These are phyloP conservation scores for Furcasterigmium furcatum DNA, from an alignment of 2,329 filamentous ascomycete species.

Conservation along the genomic window DNA sequence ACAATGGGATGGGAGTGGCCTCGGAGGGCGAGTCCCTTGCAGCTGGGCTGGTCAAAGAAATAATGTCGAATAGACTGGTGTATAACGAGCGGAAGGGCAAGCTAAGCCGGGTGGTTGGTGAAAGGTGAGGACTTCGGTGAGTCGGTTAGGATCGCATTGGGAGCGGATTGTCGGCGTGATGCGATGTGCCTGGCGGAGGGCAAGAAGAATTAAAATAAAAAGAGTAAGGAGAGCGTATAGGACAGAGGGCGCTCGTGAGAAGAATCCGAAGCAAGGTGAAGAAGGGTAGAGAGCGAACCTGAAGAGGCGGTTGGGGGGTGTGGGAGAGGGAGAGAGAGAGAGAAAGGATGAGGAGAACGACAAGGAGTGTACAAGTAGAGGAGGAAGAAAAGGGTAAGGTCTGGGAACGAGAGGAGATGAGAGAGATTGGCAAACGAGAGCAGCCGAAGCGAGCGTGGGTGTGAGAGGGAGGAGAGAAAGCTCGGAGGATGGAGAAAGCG, in stretches of 20 bases:
- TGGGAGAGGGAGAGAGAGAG: background rate
- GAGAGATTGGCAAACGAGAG: background rate
- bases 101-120: background rate
- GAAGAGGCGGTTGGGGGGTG: background rate
- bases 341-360: constrained; percentile 17
- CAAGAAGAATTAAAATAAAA: constrained; percentile 8
- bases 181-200: constrained; percentile 3
- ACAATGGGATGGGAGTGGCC: background rate
- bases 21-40: constrained; percentile 10
- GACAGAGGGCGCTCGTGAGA: constrained; percentile 11
- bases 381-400: constrained; percentile 17
- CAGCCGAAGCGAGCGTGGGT: constrained; percentile 18
- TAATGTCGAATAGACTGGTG: constrained; percentile 9
- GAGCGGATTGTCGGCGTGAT: background rate
- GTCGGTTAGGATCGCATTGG: background rate
- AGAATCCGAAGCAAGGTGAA: constrained; percentile 16
- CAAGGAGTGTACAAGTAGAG: constrained; percentile 15
- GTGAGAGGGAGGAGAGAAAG: constrained; percentile 24
- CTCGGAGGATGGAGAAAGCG: constrained; percentile 23
- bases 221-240: constrained; percentile 9
- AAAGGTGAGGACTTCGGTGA: background rate
- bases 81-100: background rate
- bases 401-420: constrained; percentile 2
- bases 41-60: constrained; percentile 13
- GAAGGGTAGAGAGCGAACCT: constrained; percentile 9